Evolutionary conservation across 495 filamentous ascomycete species (phyloP), one percentile per base, ranked within the genome.

Genomic region (Symbiotaphrina buchneri): DNA sequence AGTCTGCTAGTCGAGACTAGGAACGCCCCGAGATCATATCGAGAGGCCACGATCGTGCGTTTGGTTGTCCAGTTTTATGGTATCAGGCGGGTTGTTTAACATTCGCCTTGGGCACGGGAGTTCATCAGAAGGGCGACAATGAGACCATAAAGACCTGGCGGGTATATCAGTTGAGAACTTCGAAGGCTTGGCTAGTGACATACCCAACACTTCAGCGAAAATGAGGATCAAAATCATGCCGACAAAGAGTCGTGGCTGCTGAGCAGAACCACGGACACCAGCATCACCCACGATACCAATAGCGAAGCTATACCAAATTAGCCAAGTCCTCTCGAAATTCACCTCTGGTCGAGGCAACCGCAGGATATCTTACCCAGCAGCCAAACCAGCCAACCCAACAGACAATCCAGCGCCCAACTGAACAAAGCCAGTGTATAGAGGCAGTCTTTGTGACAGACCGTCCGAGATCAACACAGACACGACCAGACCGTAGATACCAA

Each of bases 151-250:
- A 97, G 77, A 80, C 80, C 75, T 81, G 39, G 15, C 32, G 21
- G 20, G 23, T 27, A 28, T 21, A 21, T 25, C 27, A 39, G 35
- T 43, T 26, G 11, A 13, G 33, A n/a, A 14, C 24, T 1, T 6
- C 18, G 14, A 15, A 13, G 4, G 43, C 7, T 21, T 18, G 33
- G 15, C 27, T 25, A 31, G 10, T 33, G 24, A 59, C 72, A 40
- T 59, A 82, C 83, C 87, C 71, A 97, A 57, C 40, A 95, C 87
- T 91, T 95, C 87, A 47, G 90, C 87, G 64, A 97, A 97, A 92
- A 97, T 97, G 63, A 97, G 83, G 64, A 97, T 97, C 47, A 97
- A 59, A 61, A 97, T 95, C 87, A 97, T 97, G 63, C 87, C 87
- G 55, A 97, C 87, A 62, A 93, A 97, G 32, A 97, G 70, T 46